Percentiles rank a stretch among this genome's conserved stretches.
phyloP scores from a whole-genome alignment of 2,329 filamentous ascomycete species.

The Fonsecaea erecta region DNA sequence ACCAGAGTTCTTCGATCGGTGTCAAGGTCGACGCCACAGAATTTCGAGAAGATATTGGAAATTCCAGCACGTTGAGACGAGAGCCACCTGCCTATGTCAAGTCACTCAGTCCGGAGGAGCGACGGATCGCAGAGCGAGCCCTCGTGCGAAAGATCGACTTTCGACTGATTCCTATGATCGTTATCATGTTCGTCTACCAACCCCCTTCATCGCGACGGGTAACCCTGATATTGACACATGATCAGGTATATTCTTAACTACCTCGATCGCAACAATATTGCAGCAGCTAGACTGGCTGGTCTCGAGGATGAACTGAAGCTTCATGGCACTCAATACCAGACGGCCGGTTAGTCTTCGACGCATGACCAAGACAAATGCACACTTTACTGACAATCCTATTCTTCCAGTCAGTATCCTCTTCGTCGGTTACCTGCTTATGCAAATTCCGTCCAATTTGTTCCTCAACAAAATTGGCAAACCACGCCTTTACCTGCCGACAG shows the following conservation, averaged over 20 bases:
- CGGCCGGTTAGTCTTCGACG: constrained; percentile 39
- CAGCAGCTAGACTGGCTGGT: constrained; percentile 59
- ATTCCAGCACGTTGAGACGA: background rate
- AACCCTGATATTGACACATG: constrained; percentile 47
- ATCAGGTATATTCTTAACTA: constrained; percentile 73
- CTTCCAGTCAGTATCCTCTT: constrained; percentile 53
- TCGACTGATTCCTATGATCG: constrained; percentile 69
- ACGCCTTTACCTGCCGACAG: constrained; percentile 50
- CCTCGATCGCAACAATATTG: constrained; percentile 65
- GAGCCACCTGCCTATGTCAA: constrained; percentile 26
- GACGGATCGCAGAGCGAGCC: constrained; percentile 58
- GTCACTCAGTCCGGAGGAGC: constrained; percentile 53
- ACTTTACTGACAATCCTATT: background rate
- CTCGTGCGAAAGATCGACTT: constrained; percentile 73
- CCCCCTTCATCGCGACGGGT: constrained; percentile 43
- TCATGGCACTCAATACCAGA: constrained; percentile 37
- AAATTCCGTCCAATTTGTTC: constrained; percentile 41
- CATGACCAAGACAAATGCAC: background rate
- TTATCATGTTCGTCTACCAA: constrained; percentile 72
- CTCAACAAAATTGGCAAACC: constrained; percentile 50
- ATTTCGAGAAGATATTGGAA: constrained; percentile 14
- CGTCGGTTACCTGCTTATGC: constrained; percentile 69
- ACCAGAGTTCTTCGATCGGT: constrained; percentile 7
- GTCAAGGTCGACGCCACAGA: constrained; percentile 11
- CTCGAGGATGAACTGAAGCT: constrained; percentile 51